Conservation (phyloP, 495 filamentous ascomycete genomes). For the Podospora fimiseda region DNA sequence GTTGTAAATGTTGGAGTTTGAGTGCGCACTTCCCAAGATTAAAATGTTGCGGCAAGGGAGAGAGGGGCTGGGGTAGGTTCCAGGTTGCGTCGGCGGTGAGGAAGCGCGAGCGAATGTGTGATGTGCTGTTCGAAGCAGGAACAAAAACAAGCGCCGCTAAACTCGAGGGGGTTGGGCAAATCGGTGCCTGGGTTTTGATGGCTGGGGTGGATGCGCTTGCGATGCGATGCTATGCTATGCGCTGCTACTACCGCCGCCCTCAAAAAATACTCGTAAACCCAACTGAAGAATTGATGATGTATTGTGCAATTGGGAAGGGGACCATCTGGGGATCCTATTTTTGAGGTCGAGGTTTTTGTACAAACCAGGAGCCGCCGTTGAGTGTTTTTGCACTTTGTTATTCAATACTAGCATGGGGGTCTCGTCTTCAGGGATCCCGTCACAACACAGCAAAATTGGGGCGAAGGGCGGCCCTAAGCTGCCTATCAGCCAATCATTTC, state of each 20-base stretch:
- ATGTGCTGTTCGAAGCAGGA: background rate
- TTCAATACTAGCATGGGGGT: conserved; percentile 1
- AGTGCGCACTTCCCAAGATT: too few relatives aligned
- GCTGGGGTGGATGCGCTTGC: background rate
- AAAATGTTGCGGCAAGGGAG: background rate
- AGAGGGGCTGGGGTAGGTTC: too few relatives aligned
- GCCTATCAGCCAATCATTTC: background rate
- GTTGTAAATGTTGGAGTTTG: too few relatives aligned
- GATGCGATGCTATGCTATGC: background rate
- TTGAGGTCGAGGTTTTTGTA: conserved; percentile 12
- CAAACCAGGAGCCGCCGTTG: background rate
- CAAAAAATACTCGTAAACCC: too few relatives aligned
- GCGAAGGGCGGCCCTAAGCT: background rate
- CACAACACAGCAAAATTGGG: conserved; percentile 4
- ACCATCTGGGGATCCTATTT: conserved; percentile 3
- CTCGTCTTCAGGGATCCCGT: conserved; percentile 1
- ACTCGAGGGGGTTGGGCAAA: background rate
- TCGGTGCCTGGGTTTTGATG: background rate
- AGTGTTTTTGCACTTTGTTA: conserved; percentile 12
- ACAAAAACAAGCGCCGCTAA: background rate
- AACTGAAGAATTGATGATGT: background rate
- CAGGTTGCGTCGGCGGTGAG: too few relatives aligned
- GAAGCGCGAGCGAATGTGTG: background rate
- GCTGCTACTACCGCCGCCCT: too few relatives aligned
- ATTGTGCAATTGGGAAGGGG: conserved; percentile 18